Evolutionary conservation across 176 grass and related monocot species (phyloP), one percentile per base, ranked within the genome.

Genomic region (Rhynchospora tenuis): DNA sequence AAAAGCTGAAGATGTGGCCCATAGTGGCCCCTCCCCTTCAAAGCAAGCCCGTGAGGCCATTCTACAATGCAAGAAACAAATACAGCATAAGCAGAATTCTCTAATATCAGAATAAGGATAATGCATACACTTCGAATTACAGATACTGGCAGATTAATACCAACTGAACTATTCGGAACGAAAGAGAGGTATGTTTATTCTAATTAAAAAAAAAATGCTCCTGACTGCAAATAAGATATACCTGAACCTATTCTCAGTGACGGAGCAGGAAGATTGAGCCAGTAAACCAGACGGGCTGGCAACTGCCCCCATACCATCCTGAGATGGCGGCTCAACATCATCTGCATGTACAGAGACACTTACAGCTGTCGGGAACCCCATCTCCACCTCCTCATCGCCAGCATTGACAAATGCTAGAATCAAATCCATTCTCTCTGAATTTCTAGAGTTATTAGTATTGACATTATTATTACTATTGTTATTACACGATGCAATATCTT

Each of bases 221-320:
- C 31, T 83, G 5, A n/a, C 20, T 59, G 28, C 61, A 64, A 61
- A 48, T 7, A 45, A 38, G 22, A 74, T 71, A 85, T 60, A 99
- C 96, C 96, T 95, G 91, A 93, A 88, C 82, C 93, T 64, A 81
- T 88, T 93, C 81, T 95, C 96, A 63, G 86, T 90, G 82, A 86
- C 86, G 56, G 83, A 79, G 55, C 61, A 74, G 80, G 93, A 87
- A 81, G 79, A 75, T 64, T 44, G 85, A 59, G 71, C 83, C 38
- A 87, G 59, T 67, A 91, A 84, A 82, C 43, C 59, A 59, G 67
- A 84, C 55, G 57, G 70, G 50, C 73, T 77, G 15, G 74, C 79
- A 31, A 60, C 58, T 75, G 74, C 56, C 70, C 83, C 85, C 11
- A 19, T 50, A 20, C 52, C 50, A 66, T 68, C 59, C 4, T 69